Percentiles rank a stretch among this genome's conserved stretches.
phyloP scores from a whole-genome alignment of 768 basidiomycete species.

The Boletellus ananiceps region DNA sequence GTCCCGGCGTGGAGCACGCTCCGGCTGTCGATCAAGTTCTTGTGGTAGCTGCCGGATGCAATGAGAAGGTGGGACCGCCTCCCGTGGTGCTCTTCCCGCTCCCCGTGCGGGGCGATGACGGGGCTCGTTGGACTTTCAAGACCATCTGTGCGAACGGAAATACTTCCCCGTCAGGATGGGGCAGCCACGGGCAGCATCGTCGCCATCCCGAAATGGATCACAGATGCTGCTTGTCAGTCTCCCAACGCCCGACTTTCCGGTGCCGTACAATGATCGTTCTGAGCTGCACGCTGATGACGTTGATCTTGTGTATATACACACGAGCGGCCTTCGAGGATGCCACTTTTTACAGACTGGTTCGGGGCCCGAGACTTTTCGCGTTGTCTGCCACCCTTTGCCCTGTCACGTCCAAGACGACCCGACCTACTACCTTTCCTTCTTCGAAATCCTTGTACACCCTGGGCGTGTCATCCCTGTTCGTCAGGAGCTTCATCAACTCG shows the following conservation, averaged over 20 bases:
- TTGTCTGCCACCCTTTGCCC: too few species aligned
- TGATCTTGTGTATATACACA: constrained; percentile 53
- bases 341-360: too few species aligned
- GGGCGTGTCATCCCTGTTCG: too few species aligned
- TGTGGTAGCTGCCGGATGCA: constrained; percentile 92
- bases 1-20: constrained; percentile 68
- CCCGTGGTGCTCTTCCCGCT: constrained; percentile 67
- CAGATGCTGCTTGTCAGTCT: constrained; percentile 80
- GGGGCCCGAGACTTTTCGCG: too few species aligned
- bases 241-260: constrained; percentile 98
- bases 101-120: not conserved
- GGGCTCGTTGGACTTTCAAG: too few species aligned
- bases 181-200: too few species aligned
- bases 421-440: too few species aligned
- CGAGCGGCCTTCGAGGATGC: too few species aligned
- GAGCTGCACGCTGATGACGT: constrained; percentile 84
- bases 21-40: constrained; percentile 68
- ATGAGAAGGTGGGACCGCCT: constrained; percentile 93
- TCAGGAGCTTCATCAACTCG: too few species aligned
- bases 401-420: too few species aligned
- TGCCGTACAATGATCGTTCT: constrained; percentile 99
- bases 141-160: not conserved
- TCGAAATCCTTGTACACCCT: too few species aligned
- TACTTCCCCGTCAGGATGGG: not conserved
- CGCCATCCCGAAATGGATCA: constrained; percentile 43